A percentile compares a stretch with the other conserved stretches of the same genome.
These are phyloP conservation scores for Cladophialophora chaetospira DNA, from an alignment of 2,329 filamentous ascomycete genomes.

Conservation along the genomic window DNA sequence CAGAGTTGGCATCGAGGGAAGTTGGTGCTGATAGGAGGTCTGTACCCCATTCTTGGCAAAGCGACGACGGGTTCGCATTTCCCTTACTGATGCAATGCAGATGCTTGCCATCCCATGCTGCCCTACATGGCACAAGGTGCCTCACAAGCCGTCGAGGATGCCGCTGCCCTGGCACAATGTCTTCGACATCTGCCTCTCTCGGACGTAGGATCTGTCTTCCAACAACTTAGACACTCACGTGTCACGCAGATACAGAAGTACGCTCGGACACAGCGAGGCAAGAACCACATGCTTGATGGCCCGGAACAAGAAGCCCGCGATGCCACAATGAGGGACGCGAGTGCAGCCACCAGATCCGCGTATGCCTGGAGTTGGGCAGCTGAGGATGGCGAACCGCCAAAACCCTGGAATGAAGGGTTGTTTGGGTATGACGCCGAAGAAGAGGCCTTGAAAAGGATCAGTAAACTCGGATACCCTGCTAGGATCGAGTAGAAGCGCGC, in stretches of 20 bases:
- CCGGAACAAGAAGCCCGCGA: constrained; percentile 5
- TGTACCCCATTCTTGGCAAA: background rate
- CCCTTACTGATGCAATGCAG: background rate
- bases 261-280: constrained; percentile 1
- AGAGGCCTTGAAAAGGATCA: constrained; percentile 3
- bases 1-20: constrained; percentile 2
- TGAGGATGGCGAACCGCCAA: background rate
- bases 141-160: constrained; percentile 1
- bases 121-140: background rate
- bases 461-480: background rate
- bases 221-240: background rate
- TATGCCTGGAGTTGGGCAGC: constrained; percentile 3
- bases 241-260: constrained; percentile 5
- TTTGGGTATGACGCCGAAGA: constrained; percentile 3
- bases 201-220: constrained; percentile 1
- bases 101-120: constrained; percentile 5
- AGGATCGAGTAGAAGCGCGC: background rate
- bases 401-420: constrained; percentile 3
- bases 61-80: background rate
- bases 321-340: constrained; percentile 1
- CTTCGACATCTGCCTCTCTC: background rate
- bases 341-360: background rate
- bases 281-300: constrained; percentile 5
- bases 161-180: background rate
- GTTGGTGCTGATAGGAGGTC: constrained; percentile 5